These are phyloP conservation scores for Caulochytrium protostelioides DNA, from an alignment of 371 early-diverging fungal genomes.

Conservation along the genomic window DNA sequence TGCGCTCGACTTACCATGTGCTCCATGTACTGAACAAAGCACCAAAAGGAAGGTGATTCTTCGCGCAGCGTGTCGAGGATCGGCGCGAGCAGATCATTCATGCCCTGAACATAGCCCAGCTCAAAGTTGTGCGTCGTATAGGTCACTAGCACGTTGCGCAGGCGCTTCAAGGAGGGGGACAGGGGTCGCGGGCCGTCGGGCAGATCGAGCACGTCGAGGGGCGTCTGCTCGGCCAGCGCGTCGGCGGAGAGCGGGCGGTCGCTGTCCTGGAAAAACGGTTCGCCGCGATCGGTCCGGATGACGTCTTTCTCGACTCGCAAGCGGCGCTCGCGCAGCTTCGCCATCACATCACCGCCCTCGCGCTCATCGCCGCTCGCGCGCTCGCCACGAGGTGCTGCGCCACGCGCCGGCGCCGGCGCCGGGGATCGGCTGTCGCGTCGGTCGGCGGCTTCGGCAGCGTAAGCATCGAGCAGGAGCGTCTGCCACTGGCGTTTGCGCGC, in stretches of 20 bases:
- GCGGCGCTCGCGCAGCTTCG: slow-evolving; percentile 45
- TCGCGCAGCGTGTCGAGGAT: slow-evolving; percentile 63
- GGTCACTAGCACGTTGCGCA: slow-evolving; percentile 72
- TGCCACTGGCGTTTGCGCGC: slow-evolving; percentile 55
- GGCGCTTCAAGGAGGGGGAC: slow-evolving; percentile 48
- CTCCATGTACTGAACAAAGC: slow-evolving; percentile 72
- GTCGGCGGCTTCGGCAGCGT: slow-evolving; percentile 4
- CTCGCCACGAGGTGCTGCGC: slow-evolving; percentile 19
- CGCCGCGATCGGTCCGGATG: slow-evolving; percentile 67
- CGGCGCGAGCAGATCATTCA: slow-evolving; percentile 80
- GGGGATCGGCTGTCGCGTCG: slow-evolving; percentile 2
- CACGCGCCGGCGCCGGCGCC: slow-evolving; percentile 3
- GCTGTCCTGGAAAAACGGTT: slow-evolving; percentile 38
- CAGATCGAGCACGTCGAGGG: slow-evolving; percentile 9
- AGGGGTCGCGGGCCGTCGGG: slow-evolving; percentile 41
- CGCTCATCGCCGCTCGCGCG: slow-evolving; percentile 25
- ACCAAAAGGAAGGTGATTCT: slow-evolving; percentile 80
- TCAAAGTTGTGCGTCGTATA: slow-evolving; percentile 60
- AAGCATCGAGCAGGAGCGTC: slow-evolving; percentile 17
- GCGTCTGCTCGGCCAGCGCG: slow-evolving; percentile 18
- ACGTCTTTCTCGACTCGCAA: slow-evolving; percentile 83
- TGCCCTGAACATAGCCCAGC: slow-evolving; percentile 83
- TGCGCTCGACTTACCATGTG: slow-evolving; percentile 53
- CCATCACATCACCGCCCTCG: slow-evolving; percentile 19
- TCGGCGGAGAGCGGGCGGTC: slow-evolving; percentile 1